These are phyloP conservation scores for Jacaranda mimosifolia DNA, from an alignment of 257 asterid genomes.

Conservation along the genomic window DNA sequence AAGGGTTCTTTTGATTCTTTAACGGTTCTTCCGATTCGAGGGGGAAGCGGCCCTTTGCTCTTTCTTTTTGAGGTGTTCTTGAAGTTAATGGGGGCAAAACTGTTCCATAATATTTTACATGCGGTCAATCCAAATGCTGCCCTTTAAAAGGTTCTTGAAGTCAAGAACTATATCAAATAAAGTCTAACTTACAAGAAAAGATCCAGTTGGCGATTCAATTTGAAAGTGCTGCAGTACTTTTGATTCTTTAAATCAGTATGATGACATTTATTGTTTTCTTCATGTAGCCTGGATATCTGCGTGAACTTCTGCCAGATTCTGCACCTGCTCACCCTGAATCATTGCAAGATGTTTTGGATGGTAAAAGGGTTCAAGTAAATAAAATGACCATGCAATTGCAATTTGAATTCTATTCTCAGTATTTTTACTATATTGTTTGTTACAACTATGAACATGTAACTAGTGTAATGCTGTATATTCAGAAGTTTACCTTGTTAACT, in stretches of 20 bases:
- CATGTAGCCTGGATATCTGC: conserved; percentile 94
- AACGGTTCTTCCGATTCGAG: no score
- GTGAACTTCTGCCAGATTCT: conserved; percentile 78
- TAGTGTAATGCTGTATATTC: not conserved
- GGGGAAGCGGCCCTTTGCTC: no score
- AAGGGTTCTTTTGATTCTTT: not conserved
- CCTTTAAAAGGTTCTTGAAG: not conserved
- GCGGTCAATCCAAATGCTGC: not conserved
- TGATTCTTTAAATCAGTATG: not conserved
- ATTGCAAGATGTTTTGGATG: conserved; percentile 77
- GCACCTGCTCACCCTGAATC: conserved; percentile 85
- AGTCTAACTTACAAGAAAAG: not conserved
- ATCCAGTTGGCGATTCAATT: not conserved
- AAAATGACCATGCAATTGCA: not conserved
- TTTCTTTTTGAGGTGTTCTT: not conserved
- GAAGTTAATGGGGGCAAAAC: not conserved
- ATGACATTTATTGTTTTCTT: conserved; percentile 17
- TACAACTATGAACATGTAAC: not conserved
- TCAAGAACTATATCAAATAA: not conserved
- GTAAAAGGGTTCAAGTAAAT: conserved; percentile 41
- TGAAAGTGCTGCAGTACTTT: conserved; percentile 1
- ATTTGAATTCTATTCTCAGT: not conserved
- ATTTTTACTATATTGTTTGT: not conserved
- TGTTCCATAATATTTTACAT: not conserved
- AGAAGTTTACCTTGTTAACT: not conserved